Base-by-base conservation (phyloP, 306 rosid species). In the Malus orientalis region DNA sequence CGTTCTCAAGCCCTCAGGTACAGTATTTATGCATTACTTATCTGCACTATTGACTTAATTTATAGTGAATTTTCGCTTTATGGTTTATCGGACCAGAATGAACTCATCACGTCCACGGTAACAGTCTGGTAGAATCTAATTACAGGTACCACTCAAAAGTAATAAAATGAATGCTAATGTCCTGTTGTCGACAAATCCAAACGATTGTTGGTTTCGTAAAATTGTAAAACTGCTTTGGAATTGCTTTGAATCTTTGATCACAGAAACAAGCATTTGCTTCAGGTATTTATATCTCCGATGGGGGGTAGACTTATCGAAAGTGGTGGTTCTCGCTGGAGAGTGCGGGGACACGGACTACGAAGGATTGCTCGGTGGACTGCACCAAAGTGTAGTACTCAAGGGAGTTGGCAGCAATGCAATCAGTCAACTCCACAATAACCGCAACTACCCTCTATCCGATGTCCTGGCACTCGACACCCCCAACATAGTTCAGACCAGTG, bases 1-100 rank as follows among this genome's bases (percentile, higher is more conserved):
- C 98, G 99, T 71, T 88, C 96, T 77, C 98, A 96, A 79, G 96
- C 99, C 73, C 98, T 96, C 84, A 92, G 99, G 99, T 96, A 90
- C 69, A 10, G 30, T 82, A 30, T 38, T n/a, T 82, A 36, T 44
- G 53, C 63, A 13, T 69, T 10, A 6, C n/a, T 61, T 63, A 22
- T 70, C 74, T 71, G 33, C 30, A 27, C 38, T 44, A 3, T 29
- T 33, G 71, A 4, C 29, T 8, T 57, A 9, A 4, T 57, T n/a
- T 57, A 13, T 49, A 1, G 3, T 49, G 8, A 49, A 18, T 4
- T 49, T 49, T 49, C 55, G 20, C 55, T 49, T 15, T 49, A 5
- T 5, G 55, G 55, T 16, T 15, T 15, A 49, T 49, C 20, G 1
- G 55, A 49, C 55, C 6, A 15, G 20, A 15, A 0, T 15, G 8